Evolutionary conservation across 2,329 filamentous ascomycete species (phyloP), one percentile per base, ranked within the genome.

Genomic region (Colletotrichum liaoningense): DNA sequence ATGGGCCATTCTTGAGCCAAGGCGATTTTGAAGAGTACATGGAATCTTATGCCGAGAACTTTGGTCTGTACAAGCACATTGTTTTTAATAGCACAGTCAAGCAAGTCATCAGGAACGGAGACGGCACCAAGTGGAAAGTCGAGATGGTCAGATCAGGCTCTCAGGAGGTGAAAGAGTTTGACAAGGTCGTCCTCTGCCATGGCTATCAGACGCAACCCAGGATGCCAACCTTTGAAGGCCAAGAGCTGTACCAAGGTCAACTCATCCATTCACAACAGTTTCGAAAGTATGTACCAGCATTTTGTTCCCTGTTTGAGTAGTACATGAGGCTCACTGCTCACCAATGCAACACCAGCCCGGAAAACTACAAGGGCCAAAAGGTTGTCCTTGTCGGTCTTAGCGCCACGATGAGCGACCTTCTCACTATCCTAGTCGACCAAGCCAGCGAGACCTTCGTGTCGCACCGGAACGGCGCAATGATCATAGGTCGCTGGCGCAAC

Each of bases 301-400:
- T 35, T 54, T 26, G 56, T 35, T 3, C 12, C 14, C 5, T 3
- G 33, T 46, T 19, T 9, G 5, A 3, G 7, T 11, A 42, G 33
- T 22, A 28, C 26, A 58, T 71, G 69, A 14, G 63, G 69, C 69
- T 30, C 30, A 60, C 74, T 67, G 46, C 58, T 62, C 8, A 42
- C 46, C 19, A 22, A 76, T 8, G 9, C 1, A 4, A 24, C 0
- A 19, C 22, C 49, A 80, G 80, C 3, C 77, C 81, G 2, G 76
- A 79, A 1, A 76, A 78, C 5, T 87, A 85, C 76, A 79, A 80
- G 14, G 82, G 78, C 7, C 84, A 86, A 74, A 84, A 78, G 11
- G 83, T 88, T 2, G 69, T 88, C 0, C 78, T 88, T 0, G 78
- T 87, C 2, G 86, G 86, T 6, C 76, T 86, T 30, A 83, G 83